Evolutionary conservation across 352 stramenopile genomes (phyloP), one percentile per base, ranked within the genome.

Genomic region (Phytopythium litorale): DNA sequence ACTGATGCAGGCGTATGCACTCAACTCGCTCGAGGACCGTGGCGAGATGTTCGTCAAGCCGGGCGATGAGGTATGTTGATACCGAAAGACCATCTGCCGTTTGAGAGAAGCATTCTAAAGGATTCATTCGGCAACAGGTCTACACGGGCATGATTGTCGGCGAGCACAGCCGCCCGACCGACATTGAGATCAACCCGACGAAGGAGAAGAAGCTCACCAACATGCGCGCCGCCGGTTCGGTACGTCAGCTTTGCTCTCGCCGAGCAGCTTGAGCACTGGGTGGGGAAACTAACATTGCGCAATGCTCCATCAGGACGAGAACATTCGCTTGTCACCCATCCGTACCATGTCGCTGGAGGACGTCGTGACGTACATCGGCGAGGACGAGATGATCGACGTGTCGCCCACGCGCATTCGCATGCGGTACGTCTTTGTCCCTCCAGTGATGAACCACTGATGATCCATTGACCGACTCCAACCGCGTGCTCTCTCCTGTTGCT

Each of bases 381-480:
- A 98, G 51, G 97, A 99, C 75, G 97, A 99, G 78, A 98, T 99
- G 72, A 97, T 99, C 61, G 97, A 99, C 71, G 91, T 99, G 16
- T 99, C 97, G 45, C 97, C 97, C 19, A 74, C 73, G 28, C 96
- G 81, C 67, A 97, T 99, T 50, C 88, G 97, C 59, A 93, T 99
- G 71, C 70, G 77, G 76, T 84, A 56, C 28, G 72, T 68, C 13
- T 15, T 40, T 7, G 23, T 51, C 32, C 0, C 7, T 8, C 16
- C 38, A 28, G 9, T 59, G 11, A 19, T 23, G 30, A 40, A 11
- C 35, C 35, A 15, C 12, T 40, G 35, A 9, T 15, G 35, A 40
- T 15, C 9, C 16, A 40, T 16, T 40, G 35, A 40, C 35, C 1
- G 35, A 40, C 35, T 8, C 35, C 12, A 40, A 40, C 7, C 35